phyloP scores from a whole-genome alignment of 176 grass and related monocot species.

The Eremochloa ophiuroides region DNA sequence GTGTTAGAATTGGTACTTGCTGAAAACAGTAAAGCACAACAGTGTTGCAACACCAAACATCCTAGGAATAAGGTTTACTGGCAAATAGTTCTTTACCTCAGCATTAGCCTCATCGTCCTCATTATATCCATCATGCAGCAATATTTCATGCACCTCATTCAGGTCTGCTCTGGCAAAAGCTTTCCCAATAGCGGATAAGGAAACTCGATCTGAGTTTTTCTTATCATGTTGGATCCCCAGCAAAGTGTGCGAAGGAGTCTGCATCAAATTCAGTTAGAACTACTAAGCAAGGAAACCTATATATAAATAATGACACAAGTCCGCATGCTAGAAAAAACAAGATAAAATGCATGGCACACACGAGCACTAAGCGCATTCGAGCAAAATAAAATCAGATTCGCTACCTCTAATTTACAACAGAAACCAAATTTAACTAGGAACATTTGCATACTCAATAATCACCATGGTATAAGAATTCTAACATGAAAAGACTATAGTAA shows the following conservation, averaged over 20 bases:
- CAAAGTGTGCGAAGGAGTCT: slow-evolving; percentile 59
- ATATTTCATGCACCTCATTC: slow-evolving; percentile 50
- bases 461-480: slow-evolving; percentile 11
- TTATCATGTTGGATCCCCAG: slow-evolving; percentile 47
- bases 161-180: slow-evolving; percentile 61
- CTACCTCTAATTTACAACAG: slow-evolving; percentile 10
- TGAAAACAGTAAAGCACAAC: neutral
- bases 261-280: slow-evolving; percentile 16
- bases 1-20: neutral
- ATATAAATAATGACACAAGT: neutral
- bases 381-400: neutral
- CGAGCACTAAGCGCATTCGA: neutral
- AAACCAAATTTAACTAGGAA: neutral
- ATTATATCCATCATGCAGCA: slow-evolving; percentile 57
- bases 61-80: neutral
- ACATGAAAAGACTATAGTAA: neutral
- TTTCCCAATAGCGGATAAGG: slow-evolving; percentile 54
- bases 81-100: slow-evolving; percentile 47
- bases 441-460: neutral
- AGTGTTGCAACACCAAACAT: neutral
- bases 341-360: slow-evolving; percentile 6
- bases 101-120: slow-evolving; percentile 52
- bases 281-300: neutral
- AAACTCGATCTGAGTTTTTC: slow-evolving; percentile 25
- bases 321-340: neutral